Conservation (phyloP, 257 asterid genomes). For the Solanum piurae region DNA sequence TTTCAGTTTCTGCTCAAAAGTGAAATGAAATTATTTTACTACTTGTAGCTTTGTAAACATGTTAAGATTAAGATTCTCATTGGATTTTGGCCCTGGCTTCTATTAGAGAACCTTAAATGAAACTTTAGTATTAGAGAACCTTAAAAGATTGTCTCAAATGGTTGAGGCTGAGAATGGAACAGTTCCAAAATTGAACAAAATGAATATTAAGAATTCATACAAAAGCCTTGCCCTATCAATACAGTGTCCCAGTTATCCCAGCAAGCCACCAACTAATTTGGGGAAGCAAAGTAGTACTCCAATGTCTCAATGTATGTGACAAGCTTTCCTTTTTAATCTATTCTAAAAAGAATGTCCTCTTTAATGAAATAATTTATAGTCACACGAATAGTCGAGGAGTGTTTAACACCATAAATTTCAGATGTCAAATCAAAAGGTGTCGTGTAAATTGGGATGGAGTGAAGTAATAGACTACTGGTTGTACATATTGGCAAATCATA, state of each 20-base stretch:
- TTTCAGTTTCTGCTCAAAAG: conserved; percentile 11
- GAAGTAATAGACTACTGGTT: not conserved
- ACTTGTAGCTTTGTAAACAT: not conserved
- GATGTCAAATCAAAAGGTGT: too few species aligned
- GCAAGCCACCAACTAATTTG: not conserved
- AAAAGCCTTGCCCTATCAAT: not conserved
- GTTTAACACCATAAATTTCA: too few species aligned
- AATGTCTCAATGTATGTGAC: too few species aligned
- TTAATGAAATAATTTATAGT: too few species aligned
- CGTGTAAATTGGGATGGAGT: too few species aligned
- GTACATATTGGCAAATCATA: not conserved
- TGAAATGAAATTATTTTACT: not conserved
- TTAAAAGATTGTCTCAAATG: not conserved
- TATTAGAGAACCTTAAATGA: not conserved
- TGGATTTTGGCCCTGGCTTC: not conserved
- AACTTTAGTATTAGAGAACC: not conserved
- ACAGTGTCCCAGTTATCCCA: not conserved
- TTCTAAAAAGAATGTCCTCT: too few species aligned
- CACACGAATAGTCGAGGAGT: too few species aligned
- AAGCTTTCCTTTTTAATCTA: too few species aligned
- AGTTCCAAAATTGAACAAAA: not conserved
- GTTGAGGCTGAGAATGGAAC: not conserved
- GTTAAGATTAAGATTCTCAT: not conserved
- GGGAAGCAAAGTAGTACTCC: not conserved
- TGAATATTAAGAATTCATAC: not conserved